These are phyloP conservation scores for Xylona heveae DNA, from an alignment of 495 filamentous ascomycete species.

Conservation along the genomic window DNA sequence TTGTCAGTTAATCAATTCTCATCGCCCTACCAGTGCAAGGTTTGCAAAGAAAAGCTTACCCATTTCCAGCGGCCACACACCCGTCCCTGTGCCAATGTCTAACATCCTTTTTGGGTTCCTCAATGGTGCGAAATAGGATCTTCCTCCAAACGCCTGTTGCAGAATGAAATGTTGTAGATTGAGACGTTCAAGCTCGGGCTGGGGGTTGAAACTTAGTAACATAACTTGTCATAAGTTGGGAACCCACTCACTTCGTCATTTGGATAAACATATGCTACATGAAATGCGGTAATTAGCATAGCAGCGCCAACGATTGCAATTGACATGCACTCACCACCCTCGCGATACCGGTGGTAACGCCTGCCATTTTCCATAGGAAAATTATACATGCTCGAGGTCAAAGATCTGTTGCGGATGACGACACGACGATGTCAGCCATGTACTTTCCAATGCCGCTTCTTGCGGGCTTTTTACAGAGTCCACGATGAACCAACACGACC, in stretches of 20 bases:
- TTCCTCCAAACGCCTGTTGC: neutral
- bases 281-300: neutral
- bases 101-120: conserved; percentile 32
- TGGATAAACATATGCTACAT: conserved; percentile 4
- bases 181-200: conserved; percentile 5
- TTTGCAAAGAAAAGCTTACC: no score
- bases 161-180: conserved; percentile 5
- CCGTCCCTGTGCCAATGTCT: conserved; percentile 49
- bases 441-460: no score
- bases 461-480: no score
- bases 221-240: neutral
- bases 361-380: conserved; percentile 4
- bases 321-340: conserved; percentile 2
- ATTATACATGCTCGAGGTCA: conserved; percentile 1
- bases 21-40: no score
- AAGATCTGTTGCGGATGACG: no score
- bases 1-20: no score
- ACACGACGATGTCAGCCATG: no score
- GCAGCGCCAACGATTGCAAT: neutral
- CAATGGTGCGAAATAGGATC: conserved; percentile 34
- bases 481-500: no score
- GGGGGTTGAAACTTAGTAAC: neutral
- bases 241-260: conserved; percentile 5
- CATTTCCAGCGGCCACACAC: conserved; percentile 44
- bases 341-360: conserved; percentile 3